Evolutionary conservation across 495 filamentous ascomycete genomes (phyloP).

Genomic region (Eremomyces bilateralis): DNA sequence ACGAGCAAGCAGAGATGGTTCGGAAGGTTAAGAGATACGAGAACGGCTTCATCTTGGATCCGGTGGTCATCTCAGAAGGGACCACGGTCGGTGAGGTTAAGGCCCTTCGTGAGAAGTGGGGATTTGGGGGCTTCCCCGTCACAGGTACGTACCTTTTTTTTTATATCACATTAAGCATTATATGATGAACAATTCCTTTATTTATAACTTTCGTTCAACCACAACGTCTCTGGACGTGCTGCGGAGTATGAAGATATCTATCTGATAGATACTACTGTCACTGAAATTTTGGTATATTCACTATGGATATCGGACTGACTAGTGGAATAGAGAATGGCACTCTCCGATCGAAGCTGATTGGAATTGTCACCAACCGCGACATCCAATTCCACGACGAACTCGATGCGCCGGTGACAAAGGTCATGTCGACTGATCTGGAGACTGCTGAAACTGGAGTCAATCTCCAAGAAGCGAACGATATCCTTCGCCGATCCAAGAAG

Average conservation of each 20-base stretch:
- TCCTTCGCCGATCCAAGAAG: conserved; percentile 91
- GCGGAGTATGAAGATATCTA: conserved; percentile 39
- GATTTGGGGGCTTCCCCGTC: conserved; percentile 95
- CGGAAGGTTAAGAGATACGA: conserved; percentile 97
- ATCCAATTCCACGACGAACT: conserved; percentile 73
- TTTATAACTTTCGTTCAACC: conserved; percentile 99
- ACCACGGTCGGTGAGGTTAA: conserved; percentile 85
- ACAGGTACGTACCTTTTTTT: conserved; percentile 79
- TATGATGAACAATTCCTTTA: conserved; percentile 48
- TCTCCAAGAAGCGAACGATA: conserved; percentile 72
- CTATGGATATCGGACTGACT: too few relatives aligned
- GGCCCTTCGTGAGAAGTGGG: conserved; percentile 89
- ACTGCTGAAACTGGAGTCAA: conserved; percentile 74
- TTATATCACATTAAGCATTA: too few relatives aligned
- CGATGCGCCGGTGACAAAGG: conserved; percentile 52
- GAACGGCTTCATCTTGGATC: conserved; percentile 96
- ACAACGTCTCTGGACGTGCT: conserved; percentile 68
- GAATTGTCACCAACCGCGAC: conserved; percentile 93
- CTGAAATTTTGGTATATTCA: too few relatives aligned
- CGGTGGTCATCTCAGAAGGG: conserved; percentile 69
- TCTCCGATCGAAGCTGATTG: conserved; percentile 81
- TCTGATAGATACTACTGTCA: too few relatives aligned
- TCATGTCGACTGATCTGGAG: conserved; percentile 92
- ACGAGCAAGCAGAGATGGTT: conserved; percentile 96
- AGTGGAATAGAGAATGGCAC: conserved; percentile 55